These are phyloP conservation scores for Tylopilus intermedius DNA, from an alignment of 768 basidiomycete genomes.

Conservation along the genomic window DNA sequence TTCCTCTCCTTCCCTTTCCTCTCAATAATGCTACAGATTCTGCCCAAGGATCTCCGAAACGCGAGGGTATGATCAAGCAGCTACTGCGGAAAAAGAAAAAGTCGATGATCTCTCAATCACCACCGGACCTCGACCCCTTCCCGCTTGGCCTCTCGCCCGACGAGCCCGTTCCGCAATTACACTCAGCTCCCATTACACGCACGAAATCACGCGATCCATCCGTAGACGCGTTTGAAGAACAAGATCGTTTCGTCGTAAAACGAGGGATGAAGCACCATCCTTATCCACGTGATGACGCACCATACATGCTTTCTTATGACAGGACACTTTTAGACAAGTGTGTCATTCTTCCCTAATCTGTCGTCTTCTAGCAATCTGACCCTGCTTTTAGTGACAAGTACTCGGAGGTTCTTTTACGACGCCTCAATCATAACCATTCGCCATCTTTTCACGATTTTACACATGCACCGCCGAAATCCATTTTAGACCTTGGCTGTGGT, in stretches of 20 bases:
- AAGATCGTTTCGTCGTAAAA: slow-evolving; percentile 22
- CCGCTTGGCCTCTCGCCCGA: neutral
- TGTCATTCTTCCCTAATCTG: slow-evolving; percentile 19
- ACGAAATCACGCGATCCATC: slow-evolving; percentile 8
- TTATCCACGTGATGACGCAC: slow-evolving; percentile 41
- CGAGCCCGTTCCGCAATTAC: slow-evolving; percentile 1
- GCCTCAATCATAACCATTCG: slow-evolving; percentile 46
- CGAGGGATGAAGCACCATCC: slow-evolving; percentile 51
- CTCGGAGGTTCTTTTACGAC: slow-evolving; percentile 47
- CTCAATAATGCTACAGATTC: slow-evolving; percentile 2
- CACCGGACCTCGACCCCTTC: slow-evolving; percentile 10
- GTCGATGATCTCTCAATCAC: slow-evolving; percentile 7
- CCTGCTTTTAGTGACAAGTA: slow-evolving; percentile 50
- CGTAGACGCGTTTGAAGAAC: slow-evolving; percentile 20
- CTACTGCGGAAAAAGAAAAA: slow-evolving; percentile 24
- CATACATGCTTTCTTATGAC: slow-evolving; percentile 68
- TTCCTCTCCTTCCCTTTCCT: slow-evolving; percentile 4
- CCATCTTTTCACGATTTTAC: slow-evolving; percentile 59
- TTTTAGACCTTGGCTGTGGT: slow-evolving; percentile 77
- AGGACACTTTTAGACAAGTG: slow-evolving; percentile 55
- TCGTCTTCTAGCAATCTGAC: slow-evolving; percentile 9
- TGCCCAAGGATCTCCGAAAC: slow-evolving; percentile 16
- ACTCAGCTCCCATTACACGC: neutral
- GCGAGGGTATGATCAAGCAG: slow-evolving; percentile 16
- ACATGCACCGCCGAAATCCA: slow-evolving; percentile 44